phyloP scores from a whole-genome alignment of 2,329 filamentous ascomycete species.

The Nemania abortiva region DNA sequence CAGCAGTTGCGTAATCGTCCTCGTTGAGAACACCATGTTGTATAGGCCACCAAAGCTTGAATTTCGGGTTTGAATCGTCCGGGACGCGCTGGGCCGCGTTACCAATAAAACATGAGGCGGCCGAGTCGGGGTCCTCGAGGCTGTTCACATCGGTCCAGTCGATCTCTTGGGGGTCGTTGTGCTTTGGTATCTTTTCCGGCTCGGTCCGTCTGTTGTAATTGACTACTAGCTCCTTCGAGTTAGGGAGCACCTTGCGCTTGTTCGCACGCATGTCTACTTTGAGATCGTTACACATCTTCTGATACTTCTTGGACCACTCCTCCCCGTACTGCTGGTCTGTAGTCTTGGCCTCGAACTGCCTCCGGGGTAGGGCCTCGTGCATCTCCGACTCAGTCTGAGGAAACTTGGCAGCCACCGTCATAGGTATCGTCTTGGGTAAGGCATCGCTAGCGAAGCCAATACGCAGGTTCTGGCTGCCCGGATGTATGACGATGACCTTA shows the following conservation, averaged over 20 bases:
- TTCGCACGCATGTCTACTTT: constrained; percentile 92
- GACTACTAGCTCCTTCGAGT: constrained; percentile 93
- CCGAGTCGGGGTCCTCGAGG: constrained; percentile 72
- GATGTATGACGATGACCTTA: constrained; percentile 94
- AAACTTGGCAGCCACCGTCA: constrained; percentile 87
- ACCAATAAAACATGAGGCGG: constrained; percentile 79
- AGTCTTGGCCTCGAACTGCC: constrained; percentile 71
- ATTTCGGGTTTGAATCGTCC: constrained; percentile 88
- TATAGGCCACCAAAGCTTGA: constrained; percentile 93
- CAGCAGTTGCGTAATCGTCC: constrained; percentile 83
- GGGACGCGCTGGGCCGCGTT: constrained; percentile 86
- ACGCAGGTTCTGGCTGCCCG: constrained; percentile 93
- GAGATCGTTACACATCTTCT: constrained; percentile 85
- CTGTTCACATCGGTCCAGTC: constrained; percentile 90
- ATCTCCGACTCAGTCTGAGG: constrained; percentile 85
- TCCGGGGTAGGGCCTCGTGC: constrained; percentile 79
- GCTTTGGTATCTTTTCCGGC: constrained; percentile 88
- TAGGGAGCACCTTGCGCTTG: constrained; percentile 95
- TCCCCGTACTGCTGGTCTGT: constrained; percentile 88
- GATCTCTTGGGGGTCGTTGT: constrained; percentile 93
- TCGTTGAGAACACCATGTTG: constrained; percentile 91
- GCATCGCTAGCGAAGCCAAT: constrained; percentile 97
- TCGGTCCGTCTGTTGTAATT: constrained; percentile 91
- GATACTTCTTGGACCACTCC: constrained; percentile 81
- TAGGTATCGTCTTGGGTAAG: constrained; percentile 91